Percentiles rank a stretch among this genome's conserved stretches.
These are phyloP conservation scores for Nitzschia putrida DNA, from an alignment of 108 stramenopile species.

Conservation along the genomic window DNA sequence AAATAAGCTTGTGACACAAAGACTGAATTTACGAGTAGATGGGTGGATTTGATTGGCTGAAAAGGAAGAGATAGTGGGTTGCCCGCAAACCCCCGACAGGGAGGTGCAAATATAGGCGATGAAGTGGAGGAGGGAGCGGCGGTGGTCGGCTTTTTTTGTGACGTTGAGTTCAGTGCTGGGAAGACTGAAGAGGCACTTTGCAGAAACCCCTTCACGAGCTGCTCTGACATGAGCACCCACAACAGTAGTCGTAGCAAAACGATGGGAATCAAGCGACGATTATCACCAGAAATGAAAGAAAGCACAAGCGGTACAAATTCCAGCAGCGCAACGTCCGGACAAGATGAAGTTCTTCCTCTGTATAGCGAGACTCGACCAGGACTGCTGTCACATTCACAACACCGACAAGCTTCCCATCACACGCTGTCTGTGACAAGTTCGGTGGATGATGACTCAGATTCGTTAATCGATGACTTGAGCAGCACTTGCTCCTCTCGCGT, in stretches of 20 bases:
- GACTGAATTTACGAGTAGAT: no score
- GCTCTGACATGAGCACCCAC: no score
- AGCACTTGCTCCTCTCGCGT: conserved; percentile 7
- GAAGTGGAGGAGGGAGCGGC: no score
- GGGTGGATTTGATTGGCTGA: no score
- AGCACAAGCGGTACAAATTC: not conserved
- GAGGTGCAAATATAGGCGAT: no score
- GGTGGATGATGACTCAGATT: conserved; percentile 4
- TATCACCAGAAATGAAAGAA: conserved; percentile 6
- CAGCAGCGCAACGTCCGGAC: conserved; percentile 3
- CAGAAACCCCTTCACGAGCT: no score
- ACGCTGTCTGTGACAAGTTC: not conserved
- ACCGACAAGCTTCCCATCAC: not conserved
- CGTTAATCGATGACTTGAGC: conserved; percentile 5
- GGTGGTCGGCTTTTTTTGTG: no score
- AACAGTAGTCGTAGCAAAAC: not conserved
- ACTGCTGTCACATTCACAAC: conserved; percentile 1
- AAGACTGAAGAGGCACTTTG: no score
- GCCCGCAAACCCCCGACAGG: no score
- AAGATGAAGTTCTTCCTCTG: conserved; percentile 9
- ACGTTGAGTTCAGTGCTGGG: no score
- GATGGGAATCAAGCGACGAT: conserved; percentile 13
- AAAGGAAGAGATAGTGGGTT: no score
- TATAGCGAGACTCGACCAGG: not conserved
- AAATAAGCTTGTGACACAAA: no score